Percentiles rank a stretch among this genome's conserved stretches.
phyloP scores from a whole-genome alignment of 2,329 filamentous ascomycete species.

The Calonectria naviculata region DNA sequence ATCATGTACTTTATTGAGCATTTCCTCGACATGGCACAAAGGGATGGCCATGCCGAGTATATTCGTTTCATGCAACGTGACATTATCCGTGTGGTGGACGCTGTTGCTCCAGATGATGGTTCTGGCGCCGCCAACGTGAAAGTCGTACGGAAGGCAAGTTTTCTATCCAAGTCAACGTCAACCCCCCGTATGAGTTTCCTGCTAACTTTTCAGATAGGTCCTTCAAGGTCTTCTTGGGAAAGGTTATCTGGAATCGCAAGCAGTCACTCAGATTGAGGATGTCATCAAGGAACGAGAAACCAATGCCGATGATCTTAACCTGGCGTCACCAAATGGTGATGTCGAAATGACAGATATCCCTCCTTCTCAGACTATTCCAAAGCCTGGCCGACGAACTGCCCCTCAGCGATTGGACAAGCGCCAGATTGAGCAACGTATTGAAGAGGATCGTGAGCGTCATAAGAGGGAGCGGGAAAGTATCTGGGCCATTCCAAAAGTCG shows the following conservation, averaged over 20 bases:
- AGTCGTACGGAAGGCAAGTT: constrained; percentile 81
- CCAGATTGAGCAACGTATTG: constrained; percentile 94
- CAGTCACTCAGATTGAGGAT: constrained; percentile 83
- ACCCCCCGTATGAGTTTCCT: neutral
- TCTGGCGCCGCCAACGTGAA: constrained; percentile 94
- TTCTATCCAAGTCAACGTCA: neutral
- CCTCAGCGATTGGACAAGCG: constrained; percentile 76
- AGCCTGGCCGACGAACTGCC: constrained; percentile 44
- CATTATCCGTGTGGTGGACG: constrained; percentile 90
- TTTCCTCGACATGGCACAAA: constrained; percentile 86
- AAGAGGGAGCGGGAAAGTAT: constrained; percentile 92
- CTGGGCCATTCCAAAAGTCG: constrained; percentile 80
- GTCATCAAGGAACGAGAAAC: constrained; percentile 84
- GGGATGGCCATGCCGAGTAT: constrained; percentile 82
- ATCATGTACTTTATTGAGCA: constrained; percentile 99
- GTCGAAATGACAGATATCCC: constrained; percentile 54
- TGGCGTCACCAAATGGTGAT: constrained; percentile 62
- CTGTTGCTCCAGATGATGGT: constrained; percentile 87
- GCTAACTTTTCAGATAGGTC: constrained; percentile 57
- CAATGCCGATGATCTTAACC: constrained; percentile 65
- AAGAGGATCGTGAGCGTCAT: constrained; percentile 95
- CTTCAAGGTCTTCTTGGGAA: constrained; percentile 77
- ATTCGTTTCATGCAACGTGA: constrained; percentile 96
- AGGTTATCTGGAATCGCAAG: constrained; percentile 77
- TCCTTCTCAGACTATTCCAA: constrained; percentile 53